Percentiles rank a stretch among this genome's conserved stretches.
Evolutionary conservation across 2,329 filamentous ascomycete species (phyloP).

Genomic region (Talaromyces verruculosus): DNA sequence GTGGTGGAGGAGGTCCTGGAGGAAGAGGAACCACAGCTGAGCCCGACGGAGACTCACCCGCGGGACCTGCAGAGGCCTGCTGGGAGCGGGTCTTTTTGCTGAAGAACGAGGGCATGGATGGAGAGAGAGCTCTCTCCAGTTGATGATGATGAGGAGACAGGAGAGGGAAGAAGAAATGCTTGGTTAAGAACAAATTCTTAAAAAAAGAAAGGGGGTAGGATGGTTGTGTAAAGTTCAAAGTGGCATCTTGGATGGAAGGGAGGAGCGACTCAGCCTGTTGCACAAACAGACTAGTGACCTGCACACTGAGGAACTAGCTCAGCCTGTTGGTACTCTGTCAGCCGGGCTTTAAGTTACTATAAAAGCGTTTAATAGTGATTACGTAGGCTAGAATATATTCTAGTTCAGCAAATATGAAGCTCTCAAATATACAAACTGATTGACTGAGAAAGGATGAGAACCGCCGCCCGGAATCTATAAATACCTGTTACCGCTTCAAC

Average conservation of each 20-base stretch:
- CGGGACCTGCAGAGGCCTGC: slow-evolving; percentile 4
- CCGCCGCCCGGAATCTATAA: neutral
- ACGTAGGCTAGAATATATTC: neutral
- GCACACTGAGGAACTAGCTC: neutral
- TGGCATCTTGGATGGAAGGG: slow-evolving; percentile 7
- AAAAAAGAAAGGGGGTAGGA: neutral
- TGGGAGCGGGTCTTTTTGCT: slow-evolving; percentile 23
- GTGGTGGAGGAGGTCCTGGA: slow-evolving; percentile 6
- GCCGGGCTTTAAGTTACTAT: neutral
- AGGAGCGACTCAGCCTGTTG: slow-evolving; percentile 7
- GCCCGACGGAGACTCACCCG: slow-evolving; percentile 15
- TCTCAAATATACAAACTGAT: too few relatives aligned
- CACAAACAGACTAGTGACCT: slow-evolving; percentile 6
- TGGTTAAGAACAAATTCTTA: neutral
- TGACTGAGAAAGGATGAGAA: neutral
- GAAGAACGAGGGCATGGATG: slow-evolving; percentile 22
- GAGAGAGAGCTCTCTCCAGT: slow-evolving; percentile 7
- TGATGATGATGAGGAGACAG: too few relatives aligned
- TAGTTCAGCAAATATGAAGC: neutral
- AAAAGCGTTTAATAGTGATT: too few relatives aligned
- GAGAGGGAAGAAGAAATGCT: neutral
- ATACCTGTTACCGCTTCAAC: neutral
- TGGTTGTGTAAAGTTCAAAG: neutral
- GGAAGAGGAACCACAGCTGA: slow-evolving; percentile 5
- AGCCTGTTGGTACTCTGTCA: neutral